Base-by-base conservation (phyloP, 2,329 filamentous ascomycete genomes). In the Xylariales sp. region DNA sequence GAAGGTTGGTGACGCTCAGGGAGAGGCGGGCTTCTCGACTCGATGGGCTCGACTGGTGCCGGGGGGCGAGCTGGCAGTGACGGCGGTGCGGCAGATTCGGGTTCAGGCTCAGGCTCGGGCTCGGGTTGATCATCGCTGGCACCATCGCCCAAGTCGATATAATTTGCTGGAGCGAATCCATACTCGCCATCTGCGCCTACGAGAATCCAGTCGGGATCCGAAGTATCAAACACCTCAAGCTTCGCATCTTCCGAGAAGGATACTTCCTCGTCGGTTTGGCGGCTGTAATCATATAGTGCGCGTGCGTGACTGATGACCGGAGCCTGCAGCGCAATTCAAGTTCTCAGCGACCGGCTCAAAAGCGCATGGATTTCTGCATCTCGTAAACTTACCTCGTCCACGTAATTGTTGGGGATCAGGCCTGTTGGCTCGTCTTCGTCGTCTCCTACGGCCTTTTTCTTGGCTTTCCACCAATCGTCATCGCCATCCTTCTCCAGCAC, bases 251-350 rank as follows among this genome's bases (percentile, higher is more conserved):
- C 93, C 33, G 87, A 78, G 59, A 98, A 97, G 17, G 91, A 97
- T 8, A 98, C 73, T 65, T 98, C 93, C 64, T 98, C 93, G 57
- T 98, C 93, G 17, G 93, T 98, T 67, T 98, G 93, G 52, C 91
- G 81, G 35, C 87, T 87, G 62, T 98, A 98, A 62, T 98, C 93
- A 69, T 91, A 98, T n/a, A 97, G 77, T n/a, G 93, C 88, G 61
- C 85, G 89, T 34, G 91, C 93, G 49, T 83, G 74, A 44, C 78
- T 70, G 44, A 78, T 63, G 17, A 85, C 77, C 52, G 74, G 67
- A 41, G 83, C 83, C 81, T 88, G 50, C 38, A 43, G 42, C 47
- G 42, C 33, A 17, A 38, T 46, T 42, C 46, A 49, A 48, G 46
- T 72, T 60, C 16, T 83, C 78, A 58, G 70, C 64, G 41, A 79